A percentile compares a stretch with the other conserved stretches of the same genome.
phyloP scores from a whole-genome alignment of 129 eudicot species.

The Mikania micrantha region DNA sequence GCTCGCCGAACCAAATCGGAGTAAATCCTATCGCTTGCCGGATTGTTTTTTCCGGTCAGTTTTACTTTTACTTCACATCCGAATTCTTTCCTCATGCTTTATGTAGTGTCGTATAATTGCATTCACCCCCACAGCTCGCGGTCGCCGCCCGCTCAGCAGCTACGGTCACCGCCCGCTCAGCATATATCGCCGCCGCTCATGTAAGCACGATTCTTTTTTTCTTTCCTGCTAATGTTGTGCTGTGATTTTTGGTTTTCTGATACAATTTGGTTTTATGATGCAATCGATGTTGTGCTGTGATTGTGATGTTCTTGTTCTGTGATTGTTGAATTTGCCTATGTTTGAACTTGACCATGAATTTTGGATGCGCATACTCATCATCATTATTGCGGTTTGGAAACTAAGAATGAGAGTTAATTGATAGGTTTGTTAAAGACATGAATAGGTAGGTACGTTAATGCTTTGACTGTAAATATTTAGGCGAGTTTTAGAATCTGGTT shows the following conservation, averaged over 20 bases:
- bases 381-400: neutral
- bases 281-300: too few relatives aligned
- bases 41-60: constrained; percentile 19
- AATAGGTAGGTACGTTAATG: neutral
- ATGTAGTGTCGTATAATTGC: neutral
- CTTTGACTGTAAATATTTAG: neutral
- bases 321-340: too few relatives aligned
- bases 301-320: too few relatives aligned
- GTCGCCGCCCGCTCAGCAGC: too few relatives aligned
- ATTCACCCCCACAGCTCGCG: too few relatives aligned
- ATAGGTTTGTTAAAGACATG: neutral
- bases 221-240: too few relatives aligned
- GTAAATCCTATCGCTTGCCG: neutral
- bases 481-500: neutral
- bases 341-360: neutral
- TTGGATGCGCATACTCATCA: neutral
- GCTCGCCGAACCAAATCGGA: constrained; percentile 18
- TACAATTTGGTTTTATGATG: too few relatives aligned
- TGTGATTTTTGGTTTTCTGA: too few relatives aligned
- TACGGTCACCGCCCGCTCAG: too few relatives aligned
- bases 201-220: too few relatives aligned
- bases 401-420: neutral
- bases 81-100: neutral
- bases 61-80: neutral
- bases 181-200: too few relatives aligned